Conservation (phyloP, 805 yeast genomes). For the Isabelozyma heimii region DNA sequence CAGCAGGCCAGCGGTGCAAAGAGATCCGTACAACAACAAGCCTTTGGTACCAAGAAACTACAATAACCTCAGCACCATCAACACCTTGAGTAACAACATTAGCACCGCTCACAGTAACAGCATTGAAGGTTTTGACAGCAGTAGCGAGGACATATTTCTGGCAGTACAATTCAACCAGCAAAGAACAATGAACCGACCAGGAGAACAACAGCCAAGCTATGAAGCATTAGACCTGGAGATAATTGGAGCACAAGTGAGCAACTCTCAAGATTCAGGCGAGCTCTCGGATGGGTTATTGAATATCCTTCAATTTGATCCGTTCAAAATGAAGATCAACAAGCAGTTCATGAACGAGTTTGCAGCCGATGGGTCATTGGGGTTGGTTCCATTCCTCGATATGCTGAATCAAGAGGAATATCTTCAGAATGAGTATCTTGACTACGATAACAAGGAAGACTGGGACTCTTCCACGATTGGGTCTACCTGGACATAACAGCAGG, state of each 20-base stretch:
- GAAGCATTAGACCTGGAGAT: not conserved
- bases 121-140: not conserved
- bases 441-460: not conserved
- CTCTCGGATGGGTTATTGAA: conserved; percentile 14
- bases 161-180: not conserved
- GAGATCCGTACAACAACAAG: conserved; percentile 10
- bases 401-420: conserved; percentile 12
- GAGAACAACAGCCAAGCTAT: not conserved
- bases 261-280: not conserved
- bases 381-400: conserved; percentile 64
- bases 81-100: not conserved
- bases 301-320: conserved; percentile 38
- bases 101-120: not conserved
- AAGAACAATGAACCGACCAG: not conserved
- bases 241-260: not conserved
- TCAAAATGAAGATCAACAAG: conserved; percentile 26
- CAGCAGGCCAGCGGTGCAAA: conserved; percentile 19
- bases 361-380: conserved; percentile 79
- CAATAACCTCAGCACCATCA: conserved; percentile 2
- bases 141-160: not conserved
- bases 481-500: not conserved
- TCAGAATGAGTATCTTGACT: not conserved
- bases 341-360: conserved; percentile 52
- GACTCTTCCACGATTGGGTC: not conserved
- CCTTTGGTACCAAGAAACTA: not conserved